These are phyloP conservation scores for Arabidopsis arenosa DNA, from an alignment of 345 rosid species.

Conservation along the genomic window DNA sequence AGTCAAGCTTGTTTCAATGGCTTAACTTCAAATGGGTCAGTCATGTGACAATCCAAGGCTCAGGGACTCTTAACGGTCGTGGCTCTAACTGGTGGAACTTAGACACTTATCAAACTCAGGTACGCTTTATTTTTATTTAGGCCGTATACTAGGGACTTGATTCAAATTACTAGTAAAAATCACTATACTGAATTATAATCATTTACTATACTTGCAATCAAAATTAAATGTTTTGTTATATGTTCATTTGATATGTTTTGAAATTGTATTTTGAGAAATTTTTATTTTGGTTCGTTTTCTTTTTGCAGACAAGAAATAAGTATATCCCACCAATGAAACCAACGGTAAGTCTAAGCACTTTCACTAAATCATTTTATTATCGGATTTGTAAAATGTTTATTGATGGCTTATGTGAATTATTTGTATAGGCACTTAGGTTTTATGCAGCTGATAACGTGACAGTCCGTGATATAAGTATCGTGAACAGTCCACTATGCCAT, in stretches of 20 bases:
- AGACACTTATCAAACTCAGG: constrained; percentile 53
- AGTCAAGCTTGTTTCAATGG: constrained; percentile 79
- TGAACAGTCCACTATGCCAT: constrained; percentile 85
- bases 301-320: constrained; percentile 59
- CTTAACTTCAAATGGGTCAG: constrained; percentile 82
- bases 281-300: not conserved
- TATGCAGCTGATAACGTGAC: constrained; percentile 75
- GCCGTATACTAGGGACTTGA: no score
- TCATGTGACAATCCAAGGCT: constrained; percentile 73
- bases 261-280: not conserved
- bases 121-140: constrained; percentile 8
- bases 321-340: constrained; percentile 73
- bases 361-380: not conserved
- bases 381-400: not conserved
- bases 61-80: constrained; percentile 78
- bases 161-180: no score
- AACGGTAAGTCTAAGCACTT: constrained; percentile 54
- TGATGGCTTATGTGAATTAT: not conserved
- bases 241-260: not conserved
- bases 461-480: constrained; percentile 68
- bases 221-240: not conserved
- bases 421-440: constrained; percentile 71
- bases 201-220: not conserved
- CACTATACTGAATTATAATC: not conserved
- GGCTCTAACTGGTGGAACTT: constrained; percentile 83